phyloP scores from a whole-genome alignment of 331 rosid genomes.

The Malus hybrid region DNA sequence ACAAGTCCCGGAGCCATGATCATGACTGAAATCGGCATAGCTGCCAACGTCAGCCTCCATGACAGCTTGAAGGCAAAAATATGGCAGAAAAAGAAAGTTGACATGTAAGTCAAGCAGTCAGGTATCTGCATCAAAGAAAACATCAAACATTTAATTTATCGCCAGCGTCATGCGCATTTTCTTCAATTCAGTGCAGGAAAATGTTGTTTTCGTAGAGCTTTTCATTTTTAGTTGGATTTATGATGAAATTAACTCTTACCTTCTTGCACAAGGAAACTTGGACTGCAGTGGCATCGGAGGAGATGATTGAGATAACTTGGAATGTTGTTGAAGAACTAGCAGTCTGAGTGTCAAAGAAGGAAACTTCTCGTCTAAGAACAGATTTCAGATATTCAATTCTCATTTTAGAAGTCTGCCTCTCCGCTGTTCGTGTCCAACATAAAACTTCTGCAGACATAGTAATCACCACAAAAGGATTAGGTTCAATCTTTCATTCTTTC shows the following conservation, averaged over 20 bases:
- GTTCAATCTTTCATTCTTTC: neutral
- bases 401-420: slow-evolving; percentile 84
- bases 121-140: slow-evolving; percentile 55
- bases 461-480: slow-evolving; percentile 10
- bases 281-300: slow-evolving; percentile 70
- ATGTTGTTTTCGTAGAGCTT: neutral
- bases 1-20: slow-evolving; percentile 67
- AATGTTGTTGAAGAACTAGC: slow-evolving; percentile 66
- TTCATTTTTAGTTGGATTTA: neutral
- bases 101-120: slow-evolving; percentile 61
- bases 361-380: slow-evolving; percentile 84
- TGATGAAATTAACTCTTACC: slow-evolving; percentile 30
- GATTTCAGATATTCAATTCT: slow-evolving; percentile 71
- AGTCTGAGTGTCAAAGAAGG: slow-evolving; percentile 66
- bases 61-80: slow-evolving; percentile 70
- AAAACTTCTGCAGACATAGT: slow-evolving; percentile 55
- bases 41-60: slow-evolving; percentile 81
- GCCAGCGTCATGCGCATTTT: neutral
- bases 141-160: neutral
- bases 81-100: slow-evolving; percentile 83
- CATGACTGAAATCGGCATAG: slow-evolving; percentile 73
- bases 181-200: neutral
- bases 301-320: slow-evolving; percentile 73
- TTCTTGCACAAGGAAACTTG: slow-evolving; percentile 77
- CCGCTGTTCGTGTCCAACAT: slow-evolving; percentile 85